phyloP scores from a whole-genome alignment of 257 asterid genomes.

The Coffea eugenioides region DNA sequence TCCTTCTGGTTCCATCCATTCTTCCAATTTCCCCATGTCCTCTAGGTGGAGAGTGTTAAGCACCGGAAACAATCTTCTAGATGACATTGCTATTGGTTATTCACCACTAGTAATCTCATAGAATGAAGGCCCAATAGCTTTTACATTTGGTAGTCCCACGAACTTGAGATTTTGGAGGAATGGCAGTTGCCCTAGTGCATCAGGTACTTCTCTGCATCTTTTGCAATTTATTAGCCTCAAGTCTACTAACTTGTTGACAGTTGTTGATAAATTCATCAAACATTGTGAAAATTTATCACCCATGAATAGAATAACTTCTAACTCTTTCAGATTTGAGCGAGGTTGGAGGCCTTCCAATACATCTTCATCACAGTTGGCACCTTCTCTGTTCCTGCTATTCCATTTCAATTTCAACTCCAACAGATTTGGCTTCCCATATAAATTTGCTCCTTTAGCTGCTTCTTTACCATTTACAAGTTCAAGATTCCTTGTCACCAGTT shows the following conservation, averaged over 20 bases:
- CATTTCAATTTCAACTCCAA: constrained; percentile 8
- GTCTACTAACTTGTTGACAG: not conserved
- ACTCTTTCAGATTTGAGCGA: constrained; percentile 11
- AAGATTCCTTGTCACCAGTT: constrained; percentile 13
- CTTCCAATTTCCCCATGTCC: not conserved
- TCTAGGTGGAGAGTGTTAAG: constrained; percentile 4
- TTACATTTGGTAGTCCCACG: not conserved
- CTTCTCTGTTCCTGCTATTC: constrained; percentile 14
- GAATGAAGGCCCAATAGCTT: constrained; percentile 15
- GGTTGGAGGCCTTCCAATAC: constrained; percentile 39
- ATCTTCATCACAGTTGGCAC: constrained; percentile 1
- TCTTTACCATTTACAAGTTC: constrained; percentile 19
- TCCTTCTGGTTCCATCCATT: constrained; percentile 19
- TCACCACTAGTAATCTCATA: not conserved
- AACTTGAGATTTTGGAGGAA: constrained; percentile 11
- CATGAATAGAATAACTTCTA: not conserved
- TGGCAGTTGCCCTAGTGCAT: constrained; percentile 16
- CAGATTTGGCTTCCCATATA: constrained; percentile 15
- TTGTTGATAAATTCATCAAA: constrained; percentile 13
- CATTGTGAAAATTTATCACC: constrained; percentile 24
- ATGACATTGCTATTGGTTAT: too few relatives aligned
- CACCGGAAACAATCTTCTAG: constrained; percentile 8
- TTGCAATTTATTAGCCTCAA: not conserved
- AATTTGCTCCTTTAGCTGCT: constrained; percentile 24
- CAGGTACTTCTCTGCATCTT: constrained; percentile 16